Percentiles rank a stretch among this genome's conserved stretches.
These are phyloP conservation scores for Pythium dissotocum DNA, from an alignment of 352 stramenopile genomes.

Conservation along the genomic window DNA sequence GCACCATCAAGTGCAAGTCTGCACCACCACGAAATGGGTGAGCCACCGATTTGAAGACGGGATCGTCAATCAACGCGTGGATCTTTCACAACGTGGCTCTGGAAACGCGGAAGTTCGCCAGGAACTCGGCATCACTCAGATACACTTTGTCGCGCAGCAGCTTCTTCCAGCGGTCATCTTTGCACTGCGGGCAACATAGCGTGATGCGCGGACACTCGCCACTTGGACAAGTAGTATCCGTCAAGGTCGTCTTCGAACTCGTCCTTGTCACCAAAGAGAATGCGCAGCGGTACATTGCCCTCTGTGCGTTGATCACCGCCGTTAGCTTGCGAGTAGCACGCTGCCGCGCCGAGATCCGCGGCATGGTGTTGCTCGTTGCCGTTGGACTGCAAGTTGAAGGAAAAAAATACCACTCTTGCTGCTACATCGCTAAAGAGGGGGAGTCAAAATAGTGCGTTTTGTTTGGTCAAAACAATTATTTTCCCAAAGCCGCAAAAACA, in stretches of 20 bases:
- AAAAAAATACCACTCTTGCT: background rate
- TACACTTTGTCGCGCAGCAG: slow-evolving; percentile 6
- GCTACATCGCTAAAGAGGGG: background rate
- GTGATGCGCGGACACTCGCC: background rate
- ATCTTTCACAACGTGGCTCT: slow-evolving; percentile 12
- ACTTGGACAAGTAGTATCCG: slow-evolving; percentile 8
- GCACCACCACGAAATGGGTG: slow-evolving; percentile 25
- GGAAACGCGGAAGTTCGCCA: slow-evolving; percentile 20
- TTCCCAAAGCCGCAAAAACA: too few species aligned
- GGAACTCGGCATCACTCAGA: slow-evolving; percentile 13
- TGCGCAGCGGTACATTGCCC: background rate
- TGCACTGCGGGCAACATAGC: background rate
- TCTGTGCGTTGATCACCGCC: too few species aligned
- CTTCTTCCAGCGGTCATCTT: slow-evolving; percentile 10
- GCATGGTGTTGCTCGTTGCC: background rate
- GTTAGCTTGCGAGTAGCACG: background rate
- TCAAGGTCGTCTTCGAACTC: slow-evolving; percentile 14
- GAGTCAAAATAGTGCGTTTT: background rate
- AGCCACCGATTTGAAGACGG: slow-evolving; percentile 5
- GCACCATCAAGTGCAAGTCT: slow-evolving; percentile 25
- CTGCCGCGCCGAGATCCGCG: background rate
- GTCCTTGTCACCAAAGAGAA: background rate
- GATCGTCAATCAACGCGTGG: slow-evolving; percentile 12
- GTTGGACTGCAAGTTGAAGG: background rate
- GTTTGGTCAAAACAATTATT: background rate